Base-by-base conservation (phyloP, 768 basidiomycete genomes). In the Russula brevipes region DNA sequence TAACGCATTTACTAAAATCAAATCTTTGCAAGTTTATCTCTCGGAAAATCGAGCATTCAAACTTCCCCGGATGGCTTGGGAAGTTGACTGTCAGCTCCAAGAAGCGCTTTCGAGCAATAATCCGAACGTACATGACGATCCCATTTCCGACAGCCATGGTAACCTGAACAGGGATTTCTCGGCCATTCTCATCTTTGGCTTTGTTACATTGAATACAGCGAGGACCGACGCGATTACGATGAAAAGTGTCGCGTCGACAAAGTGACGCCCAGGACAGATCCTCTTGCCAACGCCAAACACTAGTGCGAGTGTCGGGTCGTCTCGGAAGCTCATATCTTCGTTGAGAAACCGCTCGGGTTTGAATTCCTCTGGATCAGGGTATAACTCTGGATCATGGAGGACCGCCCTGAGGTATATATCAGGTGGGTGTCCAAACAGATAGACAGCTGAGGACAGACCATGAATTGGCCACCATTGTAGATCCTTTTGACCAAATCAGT, bases 261-360 rank as follows among this genome's bases (percentile, higher is more conserved):
- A 45, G 30, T 68, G 62, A 24, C 67, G 67, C 10, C 69, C 70
- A 0, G 69, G 67, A 46, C 70, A 70, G 54, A 65, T 62, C 42
- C 65, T 33, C 46, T 49, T 66, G 17, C 65, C 65, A 16, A 19
- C 31, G 2, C 65, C 65, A n/a, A 63, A 66, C 5, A 44, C 61
- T 4, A 54, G 5, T 9, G 38, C 1, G 2, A 66, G 44, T 9
- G 24, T 12, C 3, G 59, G 58, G 19, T 66, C 66, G 4, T 66
- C 59, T 47, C 46, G 51, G n/a, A 64, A 30, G 8, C 14, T 52
- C 6, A 63, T 59, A 14, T 68, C 65, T 35, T 61, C 14, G n/a
- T 56, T 19, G 30, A 68, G 57, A 47, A 66, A 66, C 2, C 67
- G 67, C 14, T 66, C 67, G 0, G 65, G 67, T 19, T 52, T 62